A percentile compares a stretch with the other conserved stretches of the same genome.
These are phyloP conservation scores for Aphanomyces astaci DNA, from an alignment of 352 stramenopile species.

Conservation along the genomic window DNA sequence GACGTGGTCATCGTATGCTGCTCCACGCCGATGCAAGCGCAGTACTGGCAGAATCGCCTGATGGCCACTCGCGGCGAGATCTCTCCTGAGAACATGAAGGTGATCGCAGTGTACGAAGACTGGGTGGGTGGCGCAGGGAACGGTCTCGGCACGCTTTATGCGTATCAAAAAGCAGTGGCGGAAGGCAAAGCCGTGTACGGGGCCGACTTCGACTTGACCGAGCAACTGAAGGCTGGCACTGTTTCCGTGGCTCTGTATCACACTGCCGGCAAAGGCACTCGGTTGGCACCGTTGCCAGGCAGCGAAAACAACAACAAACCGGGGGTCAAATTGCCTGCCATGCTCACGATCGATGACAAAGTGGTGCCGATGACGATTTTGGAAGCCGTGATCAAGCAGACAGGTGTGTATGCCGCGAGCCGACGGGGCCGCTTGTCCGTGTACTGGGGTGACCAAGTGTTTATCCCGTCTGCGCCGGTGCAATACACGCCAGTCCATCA, in stretches of 20 bases:
- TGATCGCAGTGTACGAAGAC: constrained; percentile 95
- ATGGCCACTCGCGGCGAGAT: constrained; percentile 76
- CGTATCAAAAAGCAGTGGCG: constrained; percentile 90
- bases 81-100: constrained; percentile 79
- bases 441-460: constrained; percentile 98
- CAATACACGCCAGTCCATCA: constrained; percentile 92
- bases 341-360: constrained; percentile 79
- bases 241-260: constrained; percentile 95
- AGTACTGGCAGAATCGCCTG: constrained; percentile 96
- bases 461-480: constrained; percentile 91
- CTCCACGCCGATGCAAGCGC: constrained; percentile 92
- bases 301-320: constrained; percentile 99
- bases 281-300: constrained; percentile 92
- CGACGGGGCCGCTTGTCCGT: constrained; percentile 92
- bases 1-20: constrained; percentile 97
- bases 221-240: constrained; percentile 51
- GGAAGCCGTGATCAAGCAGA: constrained; percentile 97
- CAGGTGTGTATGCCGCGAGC: constrained; percentile 93
- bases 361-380: constrained; percentile 94
- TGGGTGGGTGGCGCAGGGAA: constrained; percentile 95
- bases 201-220: constrained; percentile 63
- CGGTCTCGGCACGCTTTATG: constrained; percentile 93
- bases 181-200: constrained; percentile 81
- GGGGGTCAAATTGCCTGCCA: constrained; percentile 95
- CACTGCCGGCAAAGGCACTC: constrained; percentile 96